A percentile compares a stretch with the other conserved stretches of the same genome.
phyloP scores from a whole-genome alignment of 306 rosid genomes.

The Astragalus membranaceus region DNA sequence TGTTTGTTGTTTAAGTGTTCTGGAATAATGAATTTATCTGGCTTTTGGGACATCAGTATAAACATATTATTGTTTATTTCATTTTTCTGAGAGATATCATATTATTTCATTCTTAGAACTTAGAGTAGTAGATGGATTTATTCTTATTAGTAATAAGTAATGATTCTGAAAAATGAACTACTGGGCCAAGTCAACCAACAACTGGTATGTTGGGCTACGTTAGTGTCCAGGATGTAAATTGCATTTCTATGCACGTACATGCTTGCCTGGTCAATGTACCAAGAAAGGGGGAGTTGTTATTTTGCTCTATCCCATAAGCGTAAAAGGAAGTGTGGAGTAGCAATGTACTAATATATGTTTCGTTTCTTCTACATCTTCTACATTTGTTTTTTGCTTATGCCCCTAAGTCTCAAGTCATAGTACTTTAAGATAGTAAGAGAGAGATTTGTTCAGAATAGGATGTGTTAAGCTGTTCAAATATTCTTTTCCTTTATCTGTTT shows the following conservation, averaged over 20 bases:
- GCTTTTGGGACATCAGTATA: neutral
- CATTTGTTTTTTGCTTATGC: constrained; percentile 15
- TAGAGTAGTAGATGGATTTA: neutral
- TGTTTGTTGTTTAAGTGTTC: neutral
- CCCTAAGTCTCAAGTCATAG: neutral
- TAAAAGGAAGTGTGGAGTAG: neutral
- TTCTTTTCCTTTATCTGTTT: neutral
- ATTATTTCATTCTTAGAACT: neutral
- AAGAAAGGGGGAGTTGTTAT: neutral
- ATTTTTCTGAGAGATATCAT: neutral
- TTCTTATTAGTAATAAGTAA: neutral
- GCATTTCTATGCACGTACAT: neutral
- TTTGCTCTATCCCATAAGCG: neutral
- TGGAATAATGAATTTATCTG: neutral
- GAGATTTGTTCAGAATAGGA: neutral
- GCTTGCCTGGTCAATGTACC: neutral
- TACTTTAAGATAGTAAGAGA: neutral
- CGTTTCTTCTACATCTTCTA: neutral
- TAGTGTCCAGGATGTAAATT: constrained; percentile 5
- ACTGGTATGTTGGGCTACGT: neutral
- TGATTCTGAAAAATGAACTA: neutral
- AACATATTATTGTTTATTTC: constrained; percentile 10
- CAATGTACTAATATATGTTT: neutral
- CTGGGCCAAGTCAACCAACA: neutral
- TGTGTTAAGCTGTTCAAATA: constrained; percentile 1